Conservation (phyloP, 805 yeast species). For the Metschnikowia hibisci region DNA sequence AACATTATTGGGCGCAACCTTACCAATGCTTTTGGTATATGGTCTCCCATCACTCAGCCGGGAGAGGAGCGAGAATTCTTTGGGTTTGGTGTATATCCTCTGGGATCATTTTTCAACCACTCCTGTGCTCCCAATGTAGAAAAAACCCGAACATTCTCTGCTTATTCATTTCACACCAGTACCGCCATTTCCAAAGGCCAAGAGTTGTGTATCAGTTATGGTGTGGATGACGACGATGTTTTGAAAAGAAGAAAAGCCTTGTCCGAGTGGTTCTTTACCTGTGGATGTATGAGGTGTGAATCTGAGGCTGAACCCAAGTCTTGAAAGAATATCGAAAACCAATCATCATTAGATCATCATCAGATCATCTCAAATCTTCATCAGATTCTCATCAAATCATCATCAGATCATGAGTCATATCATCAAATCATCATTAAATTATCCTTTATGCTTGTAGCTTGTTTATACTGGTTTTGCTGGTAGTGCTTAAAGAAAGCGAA, state of each 20-base stretch:
- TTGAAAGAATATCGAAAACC: too few relatives aligned
- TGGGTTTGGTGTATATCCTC: constrained; percentile 59
- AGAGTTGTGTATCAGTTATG: constrained; percentile 60
- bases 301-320: background rate
- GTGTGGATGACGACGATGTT: constrained; percentile 43
- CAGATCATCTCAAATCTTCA: too few relatives aligned
- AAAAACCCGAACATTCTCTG: constrained; percentile 39
- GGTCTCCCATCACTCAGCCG: constrained; percentile 42
- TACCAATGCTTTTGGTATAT: constrained; percentile 67
- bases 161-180: constrained; percentile 35
- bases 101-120: constrained; percentile 66
- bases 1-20: constrained; percentile 54
- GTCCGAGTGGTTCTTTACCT: constrained; percentile 56
- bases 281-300: constrained; percentile 48
- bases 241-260: constrained; percentile 40
- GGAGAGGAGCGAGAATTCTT: constrained; percentile 50
- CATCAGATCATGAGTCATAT: too few relatives aligned
- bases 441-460: too few relatives aligned
- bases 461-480: too few relatives aligned
- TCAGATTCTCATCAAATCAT: too few relatives aligned
- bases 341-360: too few relatives aligned
- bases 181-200: constrained; percentile 39
- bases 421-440: too few relatives aligned
- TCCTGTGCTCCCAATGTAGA: constrained; percentile 56
- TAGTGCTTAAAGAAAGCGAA: too few relatives aligned